phyloP scores from a whole-genome alignment of 2,329 filamentous ascomycete species.

The Scleromitrula shiraiana region DNA sequence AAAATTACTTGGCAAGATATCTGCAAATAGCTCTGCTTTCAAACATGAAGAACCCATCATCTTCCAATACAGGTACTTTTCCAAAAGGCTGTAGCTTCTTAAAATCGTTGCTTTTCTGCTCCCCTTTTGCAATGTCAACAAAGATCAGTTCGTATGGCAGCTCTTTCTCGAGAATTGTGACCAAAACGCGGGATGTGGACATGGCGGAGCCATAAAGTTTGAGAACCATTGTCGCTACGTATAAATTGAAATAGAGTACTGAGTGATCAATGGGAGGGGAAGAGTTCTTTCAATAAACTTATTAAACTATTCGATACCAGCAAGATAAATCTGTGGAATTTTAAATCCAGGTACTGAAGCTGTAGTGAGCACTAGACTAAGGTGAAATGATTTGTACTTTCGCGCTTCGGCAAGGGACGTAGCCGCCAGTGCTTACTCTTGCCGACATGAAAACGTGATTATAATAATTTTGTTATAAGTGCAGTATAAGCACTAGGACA shows the following conservation, averaged over 20 bases:
- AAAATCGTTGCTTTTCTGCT: conserved; percentile 25
- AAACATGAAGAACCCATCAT: conserved; percentile 27
- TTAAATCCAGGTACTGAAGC: no score
- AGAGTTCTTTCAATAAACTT: no score
- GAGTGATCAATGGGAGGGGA: neutral
- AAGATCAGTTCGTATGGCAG: conserved; percentile 26
- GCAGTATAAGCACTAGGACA: no score
- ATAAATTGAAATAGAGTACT: neutral
- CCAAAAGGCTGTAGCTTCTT: conserved; percentile 30
- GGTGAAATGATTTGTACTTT: no score
- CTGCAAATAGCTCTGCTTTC: conserved; percentile 30
- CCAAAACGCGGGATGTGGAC: conserved; percentile 15
- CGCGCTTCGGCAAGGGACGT: no score
- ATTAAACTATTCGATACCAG: no score
- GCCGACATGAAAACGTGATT: no score
- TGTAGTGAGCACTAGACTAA: no score
- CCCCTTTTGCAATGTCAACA: conserved; percentile 22
- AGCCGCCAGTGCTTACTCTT: no score
- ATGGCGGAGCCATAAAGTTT: neutral
- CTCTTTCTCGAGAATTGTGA: conserved; percentile 26
- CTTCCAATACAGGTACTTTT: conserved; percentile 29
- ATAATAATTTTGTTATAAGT: no score
- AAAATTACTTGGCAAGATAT: conserved; percentile 17
- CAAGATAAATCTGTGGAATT: no score
- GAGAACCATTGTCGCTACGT: neutral